phyloP scores from a whole-genome alignment of 1,139 yeast species.

The Candida sanyaensis region DNA sequence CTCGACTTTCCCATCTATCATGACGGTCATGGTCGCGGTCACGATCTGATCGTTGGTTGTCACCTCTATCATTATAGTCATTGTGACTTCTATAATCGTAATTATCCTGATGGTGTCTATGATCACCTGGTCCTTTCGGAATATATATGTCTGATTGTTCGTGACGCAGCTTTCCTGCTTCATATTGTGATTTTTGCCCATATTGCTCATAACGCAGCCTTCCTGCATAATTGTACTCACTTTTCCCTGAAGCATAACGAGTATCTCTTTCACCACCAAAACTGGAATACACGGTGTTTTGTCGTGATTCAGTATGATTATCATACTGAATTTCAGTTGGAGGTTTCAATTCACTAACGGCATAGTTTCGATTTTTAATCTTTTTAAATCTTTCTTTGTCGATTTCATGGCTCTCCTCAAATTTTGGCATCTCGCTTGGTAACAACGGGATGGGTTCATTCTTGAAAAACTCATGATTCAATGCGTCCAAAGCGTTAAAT shows the following conservation, averaged over 20 bases:
- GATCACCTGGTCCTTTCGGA: not conserved
- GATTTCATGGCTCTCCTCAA: slow-evolving; percentile 88
- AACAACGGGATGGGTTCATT: slow-evolving; percentile 63
- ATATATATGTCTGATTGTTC: not conserved
- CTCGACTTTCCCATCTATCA: not conserved
- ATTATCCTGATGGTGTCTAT: not conserved
- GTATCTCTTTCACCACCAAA: slow-evolving; percentile 3
- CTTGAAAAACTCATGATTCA: slow-evolving; percentile 67
- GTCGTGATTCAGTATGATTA: slow-evolving; percentile 6
- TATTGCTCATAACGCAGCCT: slow-evolving; percentile 1
- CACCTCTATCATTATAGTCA: not conserved
- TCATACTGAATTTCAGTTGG: slow-evolving; percentile 7
- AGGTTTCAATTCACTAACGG: slow-evolving; percentile 5
- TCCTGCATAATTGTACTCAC: slow-evolving; percentile 2
- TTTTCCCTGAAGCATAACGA: not conserved
- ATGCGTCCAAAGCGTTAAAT: slow-evolving; percentile 76
- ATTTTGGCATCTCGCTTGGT: slow-evolving; percentile 60
- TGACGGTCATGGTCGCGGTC: not conserved
- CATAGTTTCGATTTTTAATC: slow-evolving; percentile 12
- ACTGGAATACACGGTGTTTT: slow-evolving; percentile 1
- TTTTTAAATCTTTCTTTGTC: slow-evolving; percentile 64
- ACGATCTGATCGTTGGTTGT: not conserved
- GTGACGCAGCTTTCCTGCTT: not conserved
- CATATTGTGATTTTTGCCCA: not conserved
- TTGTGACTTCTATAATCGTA: not conserved